A percentile compares a stretch with the other conserved stretches of the same genome.
These are phyloP conservation scores for Knufia petricola DNA, from an alignment of 2,329 filamentous ascomycete genomes.

Conservation along the genomic window DNA sequence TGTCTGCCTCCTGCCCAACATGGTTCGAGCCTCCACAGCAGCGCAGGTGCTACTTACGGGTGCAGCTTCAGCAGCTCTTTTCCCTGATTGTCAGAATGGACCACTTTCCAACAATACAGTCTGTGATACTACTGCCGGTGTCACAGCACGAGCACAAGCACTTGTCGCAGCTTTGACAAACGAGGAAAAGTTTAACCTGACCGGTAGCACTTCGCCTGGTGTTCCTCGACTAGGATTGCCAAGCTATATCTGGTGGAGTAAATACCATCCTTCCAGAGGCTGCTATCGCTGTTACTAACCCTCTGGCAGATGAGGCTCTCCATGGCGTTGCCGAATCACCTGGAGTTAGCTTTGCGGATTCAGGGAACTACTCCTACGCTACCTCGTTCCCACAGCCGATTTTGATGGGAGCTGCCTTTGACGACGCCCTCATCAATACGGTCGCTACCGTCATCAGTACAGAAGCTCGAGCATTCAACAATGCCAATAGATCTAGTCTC, in stretches of 20 bases:
- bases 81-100: slow-evolving; percentile 43
- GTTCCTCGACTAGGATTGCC: slow-evolving; percentile 47
- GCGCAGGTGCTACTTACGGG: slow-evolving; percentile 4
- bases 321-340: slow-evolving; percentile 50
- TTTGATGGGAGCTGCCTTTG: slow-evolving; percentile 52
- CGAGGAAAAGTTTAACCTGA: slow-evolving; percentile 48
- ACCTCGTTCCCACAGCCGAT: slow-evolving; percentile 60
- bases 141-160: slow-evolving; percentile 36
- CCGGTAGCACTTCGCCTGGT: slow-evolving; percentile 40
- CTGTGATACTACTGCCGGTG: slow-evolving; percentile 38
- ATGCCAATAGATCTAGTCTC: slow-evolving; percentile 45
- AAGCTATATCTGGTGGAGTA: slow-evolving; percentile 37
- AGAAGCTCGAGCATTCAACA: slow-evolving; percentile 57
- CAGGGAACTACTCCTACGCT: slow-evolving; percentile 47
- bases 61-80: slow-evolving; percentile 11
- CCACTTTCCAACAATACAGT: slow-evolving; percentile 42
- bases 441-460: slow-evolving; percentile 47
- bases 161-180: slow-evolving; percentile 43
- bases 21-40: background rate
- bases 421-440: slow-evolving; percentile 50
- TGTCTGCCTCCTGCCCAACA: background rate
- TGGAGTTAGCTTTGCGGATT: slow-evolving; percentile 46
- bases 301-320: slow-evolving; percentile 33
- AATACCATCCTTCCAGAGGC: background rate
- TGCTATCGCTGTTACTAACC: slow-evolving; percentile 6